Conservation (phyloP, 2,329 filamentous ascomycete species). For the Aureobasidium sp. region DNA sequence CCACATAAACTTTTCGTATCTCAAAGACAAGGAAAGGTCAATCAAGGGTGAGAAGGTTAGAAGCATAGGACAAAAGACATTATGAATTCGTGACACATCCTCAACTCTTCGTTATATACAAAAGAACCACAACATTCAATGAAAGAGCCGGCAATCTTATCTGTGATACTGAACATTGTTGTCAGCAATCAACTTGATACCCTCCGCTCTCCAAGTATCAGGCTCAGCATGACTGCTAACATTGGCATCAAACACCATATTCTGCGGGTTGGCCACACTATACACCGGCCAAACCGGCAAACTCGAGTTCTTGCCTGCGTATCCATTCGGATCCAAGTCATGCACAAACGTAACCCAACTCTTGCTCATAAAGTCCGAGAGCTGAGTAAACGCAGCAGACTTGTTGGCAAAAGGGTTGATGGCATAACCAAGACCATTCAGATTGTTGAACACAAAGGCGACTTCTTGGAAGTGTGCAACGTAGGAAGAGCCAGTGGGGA, state of each 20-base stretch:
- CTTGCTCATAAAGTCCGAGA: constrained; percentile 38
- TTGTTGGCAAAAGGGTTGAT: constrained; percentile 31
- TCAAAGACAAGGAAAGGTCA: no score
- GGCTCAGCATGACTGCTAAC: constrained; percentile 32
- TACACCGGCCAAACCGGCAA: constrained; percentile 34
- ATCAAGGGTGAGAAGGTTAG: no score
- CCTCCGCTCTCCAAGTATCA: constrained; percentile 39
- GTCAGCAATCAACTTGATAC: constrained; percentile 36
- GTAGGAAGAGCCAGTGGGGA: constrained; percentile 36
- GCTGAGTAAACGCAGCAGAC: constrained; percentile 31
- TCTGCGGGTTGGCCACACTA: constrained; percentile 24
- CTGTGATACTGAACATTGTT: constrained; percentile 16
- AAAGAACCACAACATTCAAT: neutral
- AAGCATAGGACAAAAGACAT: neutral
- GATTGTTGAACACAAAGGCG: constrained; percentile 42
- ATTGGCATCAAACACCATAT: constrained; percentile 44
- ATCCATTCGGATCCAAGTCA: constrained; percentile 34
- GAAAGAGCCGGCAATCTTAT: neutral
- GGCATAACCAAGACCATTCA: constrained; percentile 37
- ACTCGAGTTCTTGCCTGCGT: constrained; percentile 19
- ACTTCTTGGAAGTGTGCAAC: constrained; percentile 51
- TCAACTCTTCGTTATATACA: neutral
- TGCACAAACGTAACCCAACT: constrained; percentile 42
- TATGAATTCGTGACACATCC: neutral
- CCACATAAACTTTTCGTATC: no score